Evolutionary conservation across 805 yeast species (phyloP), one percentile per base, ranked within the genome.

Genomic region (Suhomyces prunicola): DNA sequence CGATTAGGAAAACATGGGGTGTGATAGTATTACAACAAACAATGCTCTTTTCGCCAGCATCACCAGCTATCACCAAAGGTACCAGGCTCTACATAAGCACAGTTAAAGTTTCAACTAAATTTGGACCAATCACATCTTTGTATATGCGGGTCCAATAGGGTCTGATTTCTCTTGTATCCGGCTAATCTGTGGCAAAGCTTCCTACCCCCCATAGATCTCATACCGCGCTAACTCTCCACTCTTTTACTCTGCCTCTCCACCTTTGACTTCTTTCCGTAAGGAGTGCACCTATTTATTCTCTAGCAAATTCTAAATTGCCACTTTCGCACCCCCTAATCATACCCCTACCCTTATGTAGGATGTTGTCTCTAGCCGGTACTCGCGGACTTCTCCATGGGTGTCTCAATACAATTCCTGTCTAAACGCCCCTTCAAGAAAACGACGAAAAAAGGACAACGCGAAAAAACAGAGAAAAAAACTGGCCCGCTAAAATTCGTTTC

Each of bases 401-500:
- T 17, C 42, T 19, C 23, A 19, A n/a, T 19, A 10, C 42, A 39
- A 39, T 39, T 39, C 24, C 42, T 17, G 24, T 39, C 24, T 19
- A 17, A 39, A 42, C 46, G 46, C 49, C 49, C 49, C 49, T 35
- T 47, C 36, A 47, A 47, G 36, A 47, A 39, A 39, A 39, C 24
- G 24, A 35, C 49, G 44, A 47, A 47, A 47, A 46, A 24, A 42
- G 46, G 46, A 19, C 41, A 19, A 31, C 48, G 41, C 29, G 41
- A 46, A 46, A 46, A 46, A 46, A 33, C 42, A 26, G 23, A 39
- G 42, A 39, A 19, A 39, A 39, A 39, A 39, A n/a, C 42, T 39
- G 39, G 24, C 22, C 26, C 48, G 27, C 39, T 31, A 27, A 46
- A 29, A 17, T 46, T 29, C n/a, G 17, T 8, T 29, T 44, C 27